These are phyloP conservation scores for Gyrodon tennesseensis DNA, from an alignment of 1,284 basidiomycete genomes.

Conservation along the genomic window DNA sequence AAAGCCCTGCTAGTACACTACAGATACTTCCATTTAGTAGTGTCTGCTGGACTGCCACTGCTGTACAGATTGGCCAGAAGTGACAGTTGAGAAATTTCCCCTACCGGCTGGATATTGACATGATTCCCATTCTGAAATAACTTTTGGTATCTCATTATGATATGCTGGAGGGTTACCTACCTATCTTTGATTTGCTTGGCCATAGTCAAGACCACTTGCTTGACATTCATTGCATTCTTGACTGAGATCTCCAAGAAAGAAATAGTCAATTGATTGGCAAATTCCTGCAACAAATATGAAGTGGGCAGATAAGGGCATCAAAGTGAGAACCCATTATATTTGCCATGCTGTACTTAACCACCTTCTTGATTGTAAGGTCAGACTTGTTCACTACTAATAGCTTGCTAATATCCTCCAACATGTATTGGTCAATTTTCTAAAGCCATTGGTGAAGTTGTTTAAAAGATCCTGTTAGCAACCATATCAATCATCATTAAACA, in stretches of 20 bases:
- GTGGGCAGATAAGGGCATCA: slow-evolving; percentile 2
- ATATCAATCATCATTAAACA: slow-evolving; percentile 4
- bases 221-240: slow-evolving; percentile 98
- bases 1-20: slow-evolving; percentile 28
- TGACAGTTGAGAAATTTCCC: slow-evolving; percentile 62
- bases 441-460: slow-evolving; percentile 99
- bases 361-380: slow-evolving; percentile 97
- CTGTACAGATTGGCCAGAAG: slow-evolving; percentile 58
- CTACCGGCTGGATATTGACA: slow-evolving; percentile 67
- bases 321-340: slow-evolving; percentile 61
- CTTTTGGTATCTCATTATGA: slow-evolving; percentile 14
- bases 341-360: slow-evolving; percentile 95
- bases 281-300: slow-evolving; percentile 60
- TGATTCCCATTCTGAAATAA: slow-evolving; percentile 68
- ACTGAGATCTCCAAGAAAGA: slow-evolving; percentile 99
- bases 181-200: slow-evolving; percentile 99
- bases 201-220: slow-evolving; percentile 99
- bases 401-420: slow-evolving; percentile 99
- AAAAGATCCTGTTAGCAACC: slow-evolving; percentile 18
- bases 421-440: slow-evolving; percentile 99
- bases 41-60: slow-evolving; percentile 56
- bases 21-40: slow-evolving; percentile 48
- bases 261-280: slow-evolving; percentile 93
- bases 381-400: slow-evolving; percentile 98
- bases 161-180: slow-evolving; percentile 46